A percentile compares a stretch with the other conserved stretches of the same genome.
Evolutionary conservation across 306 rosid genomes (phyloP).

Genomic region (Cucurbita moschata): DNA sequence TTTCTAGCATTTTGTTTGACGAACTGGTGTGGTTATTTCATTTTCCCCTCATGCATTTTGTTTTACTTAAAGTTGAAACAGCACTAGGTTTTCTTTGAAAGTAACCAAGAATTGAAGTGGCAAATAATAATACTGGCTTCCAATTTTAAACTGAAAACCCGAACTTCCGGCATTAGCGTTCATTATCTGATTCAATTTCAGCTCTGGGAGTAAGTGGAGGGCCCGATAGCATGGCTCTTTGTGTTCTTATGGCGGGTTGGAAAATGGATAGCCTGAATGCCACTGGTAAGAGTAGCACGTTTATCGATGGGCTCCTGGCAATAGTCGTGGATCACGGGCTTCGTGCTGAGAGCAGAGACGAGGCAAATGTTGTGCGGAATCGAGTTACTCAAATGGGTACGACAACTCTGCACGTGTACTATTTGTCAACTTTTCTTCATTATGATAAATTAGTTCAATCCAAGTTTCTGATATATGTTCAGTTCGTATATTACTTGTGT

Average conservation of each 20-base stretch:
- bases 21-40: neutral
- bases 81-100: neutral
- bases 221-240: slow-evolving; percentile 78
- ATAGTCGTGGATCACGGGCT: slow-evolving; percentile 77
- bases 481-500: slow-evolving; percentile 12
- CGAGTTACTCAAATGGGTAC: slow-evolving; percentile 66
- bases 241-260: slow-evolving; percentile 71
- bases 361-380: slow-evolving; percentile 44
- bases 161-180: no score
- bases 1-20: neutral
- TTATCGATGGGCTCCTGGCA: slow-evolving; percentile 62
- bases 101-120: neutral
- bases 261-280: slow-evolving; percentile 36
- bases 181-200: slow-evolving; percentile 12
- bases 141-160: neutral
- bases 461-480: slow-evolving; percentile 1
- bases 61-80: neutral
- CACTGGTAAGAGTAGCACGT: slow-evolving; percentile 22
- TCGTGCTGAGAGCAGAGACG: slow-evolving; percentile 82
- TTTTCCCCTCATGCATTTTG: neutral
- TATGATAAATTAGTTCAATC: neutral
- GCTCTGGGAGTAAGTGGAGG: slow-evolving; percentile 99
- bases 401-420: neutral
- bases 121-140: neutral
- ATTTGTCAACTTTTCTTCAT: slow-evolving; percentile 7